Evolutionary conservation across 139 green algal genomes (phyloP).

Genomic region (Closterium sp.): DNA sequence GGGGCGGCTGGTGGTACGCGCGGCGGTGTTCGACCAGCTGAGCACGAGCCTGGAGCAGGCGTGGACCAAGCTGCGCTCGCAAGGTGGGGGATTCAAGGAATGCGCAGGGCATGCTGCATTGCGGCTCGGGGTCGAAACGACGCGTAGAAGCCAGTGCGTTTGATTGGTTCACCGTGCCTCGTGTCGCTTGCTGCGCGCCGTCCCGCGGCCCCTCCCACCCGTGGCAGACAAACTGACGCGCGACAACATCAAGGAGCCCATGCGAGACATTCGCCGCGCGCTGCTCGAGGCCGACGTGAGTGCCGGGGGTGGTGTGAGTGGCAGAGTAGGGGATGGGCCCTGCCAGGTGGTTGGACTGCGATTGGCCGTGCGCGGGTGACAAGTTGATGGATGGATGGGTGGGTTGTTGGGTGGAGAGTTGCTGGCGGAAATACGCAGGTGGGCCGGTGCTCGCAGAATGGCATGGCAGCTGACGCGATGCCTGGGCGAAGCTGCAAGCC

Average conservation of each 20-base stretch:
- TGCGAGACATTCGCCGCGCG: slow-evolving; percentile 87
- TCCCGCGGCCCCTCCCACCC: neutral
- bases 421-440: too few relatives aligned
- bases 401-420: too few relatives aligned
- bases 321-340: too few relatives aligned
- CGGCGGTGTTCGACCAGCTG: slow-evolving; percentile 82
- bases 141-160: neutral
- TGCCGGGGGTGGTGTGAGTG: neutral
- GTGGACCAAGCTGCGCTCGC: slow-evolving; percentile 28
- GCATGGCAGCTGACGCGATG: too few relatives aligned
- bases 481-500: too few relatives aligned
- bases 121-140: neutral
- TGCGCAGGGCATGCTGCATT: neutral
- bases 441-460: too few relatives aligned
- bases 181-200: neutral
- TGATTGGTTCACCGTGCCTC: neutral
- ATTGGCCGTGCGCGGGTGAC: too few relatives aligned
- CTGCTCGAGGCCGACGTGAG: slow-evolving; percentile 94
- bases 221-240: slow-evolving; percentile 78
- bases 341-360: too few relatives aligned
- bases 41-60: slow-evolving; percentile 63
- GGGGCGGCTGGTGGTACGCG: slow-evolving; percentile 17
- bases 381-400: too few relatives aligned
- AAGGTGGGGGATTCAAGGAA: slow-evolving; percentile 20
- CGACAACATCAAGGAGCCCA: slow-evolving; percentile 95